Percentiles rank a stretch among this genome's conserved stretches.
Conservation (phyloP, 768 basidiomycete genomes). For the Psilocybe cubensis region DNA sequence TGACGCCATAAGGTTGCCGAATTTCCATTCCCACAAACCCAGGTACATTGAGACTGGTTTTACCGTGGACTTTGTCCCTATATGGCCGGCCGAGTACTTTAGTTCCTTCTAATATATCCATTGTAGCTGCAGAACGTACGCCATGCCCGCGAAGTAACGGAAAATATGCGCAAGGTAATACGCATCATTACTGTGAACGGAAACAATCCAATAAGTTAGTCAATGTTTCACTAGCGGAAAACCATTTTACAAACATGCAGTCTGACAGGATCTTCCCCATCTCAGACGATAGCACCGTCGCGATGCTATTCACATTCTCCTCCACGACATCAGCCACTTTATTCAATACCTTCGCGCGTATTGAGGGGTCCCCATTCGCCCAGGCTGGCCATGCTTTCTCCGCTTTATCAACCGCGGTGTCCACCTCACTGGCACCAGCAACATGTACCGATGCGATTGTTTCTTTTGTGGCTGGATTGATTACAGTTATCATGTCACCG, state of each 20-base stretch:
- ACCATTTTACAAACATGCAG: not conserved
- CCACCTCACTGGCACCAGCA: conserved; percentile 4
- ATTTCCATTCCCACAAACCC: conserved; percentile 7
- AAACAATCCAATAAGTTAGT: too few relatives aligned
- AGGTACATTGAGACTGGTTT: conserved; percentile 3
- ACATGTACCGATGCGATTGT: conserved; percentile 3
- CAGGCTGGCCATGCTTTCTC: conserved; percentile 9
- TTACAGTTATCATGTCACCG: not conserved
- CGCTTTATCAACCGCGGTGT: conserved; percentile 2
- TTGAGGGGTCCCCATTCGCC: conserved; percentile 5
- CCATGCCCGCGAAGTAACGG: not conserved
- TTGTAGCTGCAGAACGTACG: not conserved
- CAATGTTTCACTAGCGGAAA: not conserved
- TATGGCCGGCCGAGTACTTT: not conserved
- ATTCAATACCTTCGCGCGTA: conserved; percentile 30
- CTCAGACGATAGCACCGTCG: conserved; percentile 46
- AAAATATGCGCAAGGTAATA: conserved; percentile 9
- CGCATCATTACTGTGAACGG: conserved; percentile 12
- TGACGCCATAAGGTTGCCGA: conserved; percentile 7
- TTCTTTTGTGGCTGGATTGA: conserved; percentile 7
- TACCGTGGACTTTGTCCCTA: conserved; percentile 3
- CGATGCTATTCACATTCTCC: conserved; percentile 28
- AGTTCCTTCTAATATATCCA: not conserved
- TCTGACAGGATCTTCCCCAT: conserved; percentile 39
- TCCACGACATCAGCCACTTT: conserved; percentile 37